Evolutionary conservation across 202 grass and related monocot genomes (phyloP).

Genomic region (Setaria italica): DNA sequence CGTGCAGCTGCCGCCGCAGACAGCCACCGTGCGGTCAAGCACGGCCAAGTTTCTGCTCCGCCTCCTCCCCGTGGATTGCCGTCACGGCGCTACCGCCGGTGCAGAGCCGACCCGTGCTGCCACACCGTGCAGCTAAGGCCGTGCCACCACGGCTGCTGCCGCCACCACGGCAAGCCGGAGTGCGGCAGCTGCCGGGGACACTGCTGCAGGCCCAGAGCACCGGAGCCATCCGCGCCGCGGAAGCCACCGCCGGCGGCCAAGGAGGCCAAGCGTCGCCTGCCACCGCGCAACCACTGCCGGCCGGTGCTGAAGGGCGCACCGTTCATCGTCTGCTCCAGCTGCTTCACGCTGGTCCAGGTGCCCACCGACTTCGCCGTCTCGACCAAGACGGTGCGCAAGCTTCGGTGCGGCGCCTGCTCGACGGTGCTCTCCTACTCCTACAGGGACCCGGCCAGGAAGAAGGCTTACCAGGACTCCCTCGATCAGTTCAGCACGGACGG

Average conservation of each 20-base stretch:
- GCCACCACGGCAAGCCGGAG: constrained; percentile 32
- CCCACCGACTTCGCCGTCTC: constrained; percentile 67
- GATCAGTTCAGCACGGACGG: neutral
- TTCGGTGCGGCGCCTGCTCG: constrained; percentile 78
- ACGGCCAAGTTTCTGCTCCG: neutral
- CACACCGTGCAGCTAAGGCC: neutral
- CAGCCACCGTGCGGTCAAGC: constrained; percentile 15
- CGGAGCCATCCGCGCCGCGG: neutral
- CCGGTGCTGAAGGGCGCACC: constrained; percentile 86
- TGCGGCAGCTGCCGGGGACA: constrained; percentile 53
- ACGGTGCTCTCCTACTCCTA: constrained; percentile 76
- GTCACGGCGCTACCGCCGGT: constrained; percentile 55
- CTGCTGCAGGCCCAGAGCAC: constrained; percentile 39
- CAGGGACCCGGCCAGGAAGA: constrained; percentile 60
- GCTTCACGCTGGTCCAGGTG: constrained; percentile 75
- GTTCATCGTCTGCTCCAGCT: constrained; percentile 86
- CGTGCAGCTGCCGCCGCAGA: neutral
- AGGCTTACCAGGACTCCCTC: neutral
- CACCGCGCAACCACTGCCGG: constrained; percentile 63
- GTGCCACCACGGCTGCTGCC: constrained; percentile 46
- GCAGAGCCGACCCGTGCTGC: constrained; percentile 33
- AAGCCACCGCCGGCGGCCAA: neutral
- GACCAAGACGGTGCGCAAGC: constrained; percentile 60
- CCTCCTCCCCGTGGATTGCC: constrained; percentile 41
- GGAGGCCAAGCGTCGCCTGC: constrained; percentile 31